phyloP scores from a whole-genome alignment of 305 asterid species.

The Plantago rigida region DNA sequence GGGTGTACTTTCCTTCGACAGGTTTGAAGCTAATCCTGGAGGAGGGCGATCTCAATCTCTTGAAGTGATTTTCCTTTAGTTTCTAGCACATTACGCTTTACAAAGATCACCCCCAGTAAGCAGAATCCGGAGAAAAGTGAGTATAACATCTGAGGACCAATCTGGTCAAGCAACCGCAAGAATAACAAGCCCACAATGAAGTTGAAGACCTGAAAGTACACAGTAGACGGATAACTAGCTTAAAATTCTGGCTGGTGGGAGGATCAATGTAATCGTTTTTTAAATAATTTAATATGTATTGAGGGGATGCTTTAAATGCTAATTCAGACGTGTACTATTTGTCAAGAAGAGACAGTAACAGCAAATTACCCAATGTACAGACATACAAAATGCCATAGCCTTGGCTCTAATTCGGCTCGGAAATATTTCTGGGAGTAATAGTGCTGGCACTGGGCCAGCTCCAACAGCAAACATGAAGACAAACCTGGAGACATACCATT shows the following conservation, averaged over 20 bases:
- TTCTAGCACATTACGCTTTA: slow-evolving; percentile 67
- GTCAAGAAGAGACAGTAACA: slow-evolving; percentile 2
- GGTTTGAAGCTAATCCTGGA: slow-evolving; percentile 31
- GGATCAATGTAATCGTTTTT: not conserved
- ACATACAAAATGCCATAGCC: slow-evolving; percentile 85
- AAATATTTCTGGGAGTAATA: slow-evolving; percentile 72
- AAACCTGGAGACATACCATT: slow-evolving; percentile 44
- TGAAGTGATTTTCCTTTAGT: slow-evolving; percentile 90
- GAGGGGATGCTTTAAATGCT: not conserved
- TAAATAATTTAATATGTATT: too few species aligned
- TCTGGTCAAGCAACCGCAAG: slow-evolving; percentile 63
- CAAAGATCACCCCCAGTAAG: slow-evolving; percentile 59
- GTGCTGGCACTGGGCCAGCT: slow-evolving; percentile 90
- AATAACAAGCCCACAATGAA: slow-evolving; percentile 77
- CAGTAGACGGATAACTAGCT: not conserved
- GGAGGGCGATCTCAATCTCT: slow-evolving; percentile 89
- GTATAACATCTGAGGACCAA: slow-evolving; percentile 67
- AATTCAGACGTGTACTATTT: not conserved
- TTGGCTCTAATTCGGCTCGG: slow-evolving; percentile 73
- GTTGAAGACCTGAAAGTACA: slow-evolving; percentile 51
- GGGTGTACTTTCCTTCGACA: not conserved
- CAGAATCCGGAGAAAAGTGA: slow-evolving; percentile 63
- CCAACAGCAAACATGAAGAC: slow-evolving; percentile 77
- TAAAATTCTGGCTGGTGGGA: not conserved
- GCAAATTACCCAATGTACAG: slow-evolving; percentile 80